Evolutionary conservation across 2,329 filamentous ascomycete species (phyloP).

Genomic region (Aspergillus pseudonomiae): DNA sequence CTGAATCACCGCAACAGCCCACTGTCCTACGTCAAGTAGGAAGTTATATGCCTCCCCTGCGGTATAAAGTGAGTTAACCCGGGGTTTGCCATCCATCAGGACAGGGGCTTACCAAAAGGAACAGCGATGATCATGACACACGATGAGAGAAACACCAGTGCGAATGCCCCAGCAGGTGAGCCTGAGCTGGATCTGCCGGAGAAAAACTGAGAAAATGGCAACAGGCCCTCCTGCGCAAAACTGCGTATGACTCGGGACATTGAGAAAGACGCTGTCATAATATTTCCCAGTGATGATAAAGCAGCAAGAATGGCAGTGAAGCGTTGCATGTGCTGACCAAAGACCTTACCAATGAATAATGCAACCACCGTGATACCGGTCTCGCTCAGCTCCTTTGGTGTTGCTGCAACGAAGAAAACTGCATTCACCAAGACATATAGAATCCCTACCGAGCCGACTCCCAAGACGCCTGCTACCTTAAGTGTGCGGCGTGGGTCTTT

Average conservation of each 20-base stretch:
- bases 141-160: conserved; percentile 54
- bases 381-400: conserved; percentile 43
- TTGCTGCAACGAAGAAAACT: conserved; percentile 63
- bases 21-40: conserved; percentile 36
- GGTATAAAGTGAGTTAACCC: background rate
- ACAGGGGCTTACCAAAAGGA: conserved; percentile 48
- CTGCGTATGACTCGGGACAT: conserved; percentile 69
- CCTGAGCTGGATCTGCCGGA: conserved; percentile 66
- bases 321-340: conserved; percentile 55
- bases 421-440: conserved; percentile 70
- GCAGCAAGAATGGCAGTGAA: conserved; percentile 57
- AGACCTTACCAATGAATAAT: conserved; percentile 48
- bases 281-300: conserved; percentile 68
- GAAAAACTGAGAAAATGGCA: conserved; percentile 65
- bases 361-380: conserved; percentile 48
- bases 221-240: conserved; percentile 66
- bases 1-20: conserved; percentile 36
- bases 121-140: conserved; percentile 66
- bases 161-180: conserved; percentile 67
- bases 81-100: background rate
- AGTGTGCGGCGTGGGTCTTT: conserved; percentile 67
- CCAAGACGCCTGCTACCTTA: conserved; percentile 65
- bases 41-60: conserved; percentile 40
- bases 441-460: conserved; percentile 60
- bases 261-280: conserved; percentile 69